Evolutionary conservation across 495 filamentous ascomycete genomes (phyloP).

Genomic region (Daldinia childiae): DNA sequence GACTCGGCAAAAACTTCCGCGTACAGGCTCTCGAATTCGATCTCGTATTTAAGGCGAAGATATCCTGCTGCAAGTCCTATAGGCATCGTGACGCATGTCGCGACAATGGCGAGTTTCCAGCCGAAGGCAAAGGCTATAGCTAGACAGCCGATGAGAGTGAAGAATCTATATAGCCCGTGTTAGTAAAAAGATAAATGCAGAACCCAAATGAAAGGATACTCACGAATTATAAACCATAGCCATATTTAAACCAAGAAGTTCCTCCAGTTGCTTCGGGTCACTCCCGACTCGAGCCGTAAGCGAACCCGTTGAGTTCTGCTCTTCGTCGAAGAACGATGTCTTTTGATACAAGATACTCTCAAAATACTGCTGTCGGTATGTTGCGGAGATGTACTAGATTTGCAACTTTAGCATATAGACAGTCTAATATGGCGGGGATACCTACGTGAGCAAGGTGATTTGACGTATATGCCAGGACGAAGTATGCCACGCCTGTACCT

Average conservation of each 20-base stretch:
- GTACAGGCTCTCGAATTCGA: conserved; percentile 66
- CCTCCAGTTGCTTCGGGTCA: conserved; percentile 69
- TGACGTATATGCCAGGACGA: conserved; percentile 47
- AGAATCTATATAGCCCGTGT: conserved; percentile 40
- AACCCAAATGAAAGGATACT: not conserved
- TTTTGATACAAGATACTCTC: conserved; percentile 65
- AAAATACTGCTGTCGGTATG: conserved; percentile 68
- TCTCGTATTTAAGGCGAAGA: conserved; percentile 62
- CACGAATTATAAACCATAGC: conserved; percentile 60
- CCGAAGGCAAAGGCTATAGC: conserved; percentile 64
- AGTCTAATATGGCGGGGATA: not conserved
- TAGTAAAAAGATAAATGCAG: not conserved
- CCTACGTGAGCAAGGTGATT: conserved; percentile 51
- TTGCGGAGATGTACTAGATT: conserved; percentile 51
- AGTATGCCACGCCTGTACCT: conserved; percentile 52
- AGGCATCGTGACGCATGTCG: conserved; percentile 60
- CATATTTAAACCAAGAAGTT: conserved; percentile 67
- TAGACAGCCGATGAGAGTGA: conserved; percentile 59
- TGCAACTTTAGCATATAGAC: conserved; percentile 35
- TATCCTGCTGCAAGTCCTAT: conserved; percentile 60
- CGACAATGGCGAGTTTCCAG: conserved; percentile 66
- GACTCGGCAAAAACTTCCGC: conserved; percentile 65
- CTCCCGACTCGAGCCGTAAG: conserved; percentile 66
- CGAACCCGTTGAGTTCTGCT: conserved; percentile 70
- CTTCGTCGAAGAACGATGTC: conserved; percentile 70